Base-by-base conservation (phyloP, 768 basidiomycete species). In the Coprinellus aureogranulatus region DNA sequence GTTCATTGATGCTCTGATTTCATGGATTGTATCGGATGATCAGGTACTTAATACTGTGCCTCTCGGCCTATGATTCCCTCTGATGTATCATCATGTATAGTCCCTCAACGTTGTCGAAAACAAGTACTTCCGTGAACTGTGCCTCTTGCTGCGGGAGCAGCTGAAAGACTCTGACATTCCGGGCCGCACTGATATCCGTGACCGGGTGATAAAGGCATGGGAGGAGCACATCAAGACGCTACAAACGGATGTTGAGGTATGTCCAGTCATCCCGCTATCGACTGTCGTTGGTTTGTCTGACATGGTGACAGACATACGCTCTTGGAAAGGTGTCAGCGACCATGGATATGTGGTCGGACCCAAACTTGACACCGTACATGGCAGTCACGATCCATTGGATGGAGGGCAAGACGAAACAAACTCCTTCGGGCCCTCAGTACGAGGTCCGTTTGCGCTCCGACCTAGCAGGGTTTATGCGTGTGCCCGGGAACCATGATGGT, bases 301-400 rank as follows among this genome's bases (percentile, higher is more conserved):
- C n/a, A n/a, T n/a, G n/a, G n/a, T n/a, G n/a, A n/a, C n/a, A n/a
- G n/a, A n/a, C n/a, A n/a, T n/a, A n/a, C n/a, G n/a, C n/a, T 9
- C 37, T 69, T 20, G 70, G 73, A n/a, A 72, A 68, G 53, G 66
- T 77, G 1, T 77, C 72, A 1, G 54, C 65, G 2, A 77, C 77
- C 0, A 72, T 61, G 31, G 75, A 76, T 58, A 30, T 70, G 14
- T 77, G 76, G 78, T 61, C 69, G 10, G 74, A 78, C 46, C 58
- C 61, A 4, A 72, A 75, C 44, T 61, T 70, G 9, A 27, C 44
- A 0, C 68, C 76, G 11, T 79, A 65, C 61, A 77, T 79, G 74
- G 78, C 74, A 11, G 68, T 77, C 0, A 80, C 76, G 2, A 74
- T 69, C 1, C 78, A 79, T 53, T 80, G 72, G 74, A 70, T 77